phyloP scores from a whole-genome alignment of 2,329 filamentous ascomycete genomes.

The Stemphylium lycopersici region DNA sequence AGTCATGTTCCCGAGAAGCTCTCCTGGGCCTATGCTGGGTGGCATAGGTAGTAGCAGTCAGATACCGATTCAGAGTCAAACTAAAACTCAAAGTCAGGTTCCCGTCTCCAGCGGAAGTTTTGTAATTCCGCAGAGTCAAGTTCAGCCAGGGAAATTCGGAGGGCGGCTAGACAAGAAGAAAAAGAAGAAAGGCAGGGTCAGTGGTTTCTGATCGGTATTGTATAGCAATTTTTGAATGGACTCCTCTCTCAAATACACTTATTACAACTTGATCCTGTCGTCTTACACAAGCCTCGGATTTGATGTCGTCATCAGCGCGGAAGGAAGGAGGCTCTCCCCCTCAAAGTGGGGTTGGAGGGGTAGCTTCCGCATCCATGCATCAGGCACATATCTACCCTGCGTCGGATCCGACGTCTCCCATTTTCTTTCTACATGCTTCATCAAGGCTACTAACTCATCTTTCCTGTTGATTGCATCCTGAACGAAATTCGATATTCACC shows the following conservation, averaged over 20 bases:
- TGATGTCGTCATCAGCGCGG: slow-evolving; percentile 12
- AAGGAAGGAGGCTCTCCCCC: slow-evolving; percentile 3
- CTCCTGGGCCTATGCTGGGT: slow-evolving; percentile 32
- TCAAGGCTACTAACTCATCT: background rate
- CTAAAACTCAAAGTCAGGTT: slow-evolving; percentile 2
- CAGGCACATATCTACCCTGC: background rate
- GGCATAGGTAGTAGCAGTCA: slow-evolving; percentile 36
- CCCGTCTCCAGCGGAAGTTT: slow-evolving; percentile 6
- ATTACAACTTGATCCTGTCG: no score
- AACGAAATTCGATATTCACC: background rate
- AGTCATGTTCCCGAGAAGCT: slow-evolving; percentile 28
- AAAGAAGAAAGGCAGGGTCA: slow-evolving; percentile 45
- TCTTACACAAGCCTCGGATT: background rate
- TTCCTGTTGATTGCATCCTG: background rate
- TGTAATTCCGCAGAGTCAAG: slow-evolving; percentile 36
- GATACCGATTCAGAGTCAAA: slow-evolving; percentile 17
- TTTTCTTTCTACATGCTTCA: background rate
- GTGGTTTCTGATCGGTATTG: slow-evolving; percentile 32
- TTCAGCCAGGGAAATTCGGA: slow-evolving; percentile 45
- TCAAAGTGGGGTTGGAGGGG: slow-evolving; percentile 25
- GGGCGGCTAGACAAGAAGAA: slow-evolving; percentile 42
- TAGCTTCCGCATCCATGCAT: slow-evolving; percentile 15
- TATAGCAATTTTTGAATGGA: no score
- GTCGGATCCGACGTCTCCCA: background rate
- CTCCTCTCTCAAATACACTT: no score